Percentiles rank a stretch among this genome's conserved stretches.
Evolutionary conservation across 345 rosid species (phyloP).

Genomic region (Raphanus sativus): DNA sequence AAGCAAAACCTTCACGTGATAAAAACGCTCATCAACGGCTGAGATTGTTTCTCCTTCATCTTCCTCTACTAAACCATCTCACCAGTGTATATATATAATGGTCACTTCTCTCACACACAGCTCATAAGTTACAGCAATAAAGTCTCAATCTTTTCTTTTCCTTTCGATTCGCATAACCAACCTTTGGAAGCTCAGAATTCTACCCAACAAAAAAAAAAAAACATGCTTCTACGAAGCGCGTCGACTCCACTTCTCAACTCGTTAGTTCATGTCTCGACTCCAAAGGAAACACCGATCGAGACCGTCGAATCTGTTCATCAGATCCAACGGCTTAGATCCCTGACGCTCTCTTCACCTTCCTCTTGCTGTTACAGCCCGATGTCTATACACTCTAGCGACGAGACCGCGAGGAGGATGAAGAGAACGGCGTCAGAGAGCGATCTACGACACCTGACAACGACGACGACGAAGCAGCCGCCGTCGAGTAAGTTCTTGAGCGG

Average conservation of each 20-base stretch:
- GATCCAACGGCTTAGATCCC: conserved; percentile 35
- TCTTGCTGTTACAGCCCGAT: conserved; percentile 41
- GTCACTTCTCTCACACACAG: background rate
- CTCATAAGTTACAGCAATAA: background rate
- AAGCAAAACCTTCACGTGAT: conserved; percentile 21
- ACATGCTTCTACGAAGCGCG: conserved; percentile 73
- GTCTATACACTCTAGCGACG: conserved; percentile 34
- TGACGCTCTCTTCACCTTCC: conserved; percentile 43
- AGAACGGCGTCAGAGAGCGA: conserved; percentile 62
- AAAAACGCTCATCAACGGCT: conserved; percentile 12
- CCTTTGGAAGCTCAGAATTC: background rate
- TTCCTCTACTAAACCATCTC: background rate
- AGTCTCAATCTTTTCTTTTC: conserved; percentile 13
- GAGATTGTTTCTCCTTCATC: background rate
- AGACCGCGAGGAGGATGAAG: conserved; percentile 42
- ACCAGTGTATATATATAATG: conserved; percentile 14
- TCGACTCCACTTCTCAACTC: conserved; percentile 75
- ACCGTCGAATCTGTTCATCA: conserved; percentile 40
- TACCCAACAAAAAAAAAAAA: background rate
- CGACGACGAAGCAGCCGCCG: conserved; percentile 35
- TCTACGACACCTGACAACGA: conserved; percentile 45
- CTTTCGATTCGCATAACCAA: background rate
- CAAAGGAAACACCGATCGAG: conserved; percentile 48
- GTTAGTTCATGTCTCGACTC: conserved; percentile 47
- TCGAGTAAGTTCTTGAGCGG: conserved; percentile 30